Conservation (phyloP, 371 early-diverging fungal genomes). For the Thermomucor indicae-seudaticae region DNA sequence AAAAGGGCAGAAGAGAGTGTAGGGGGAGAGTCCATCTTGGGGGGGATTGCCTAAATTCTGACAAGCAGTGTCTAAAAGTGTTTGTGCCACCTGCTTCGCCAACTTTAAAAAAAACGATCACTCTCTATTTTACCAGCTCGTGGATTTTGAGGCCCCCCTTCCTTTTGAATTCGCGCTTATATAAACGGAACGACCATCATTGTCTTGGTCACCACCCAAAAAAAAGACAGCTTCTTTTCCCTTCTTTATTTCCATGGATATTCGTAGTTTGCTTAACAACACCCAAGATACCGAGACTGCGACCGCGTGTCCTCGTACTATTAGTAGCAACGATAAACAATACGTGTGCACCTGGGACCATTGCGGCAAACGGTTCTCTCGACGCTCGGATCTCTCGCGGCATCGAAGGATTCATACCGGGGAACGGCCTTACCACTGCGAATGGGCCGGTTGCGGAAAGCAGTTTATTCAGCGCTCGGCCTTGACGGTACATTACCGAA, state of each 20-base stretch:
- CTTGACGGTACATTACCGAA: conserved; percentile 70
- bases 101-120: conserved; percentile 4
- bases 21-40: not conserved
- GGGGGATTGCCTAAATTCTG: not conserved
- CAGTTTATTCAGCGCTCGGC: conserved; percentile 76
- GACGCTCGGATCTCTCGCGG: conserved; percentile 74
- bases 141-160: no score
- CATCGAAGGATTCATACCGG: conserved; percentile 73
- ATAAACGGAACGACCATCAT: conserved; percentile 11
- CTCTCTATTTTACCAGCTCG: not conserved
- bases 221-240: conserved; percentile 5
- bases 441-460: conserved; percentile 60
- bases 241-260: conserved; percentile 31
- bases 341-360: conserved; percentile 61
- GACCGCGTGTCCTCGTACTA: not conserved
- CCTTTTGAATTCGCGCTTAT: conserved; percentile 7
- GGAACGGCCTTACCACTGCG: conserved; percentile 64
- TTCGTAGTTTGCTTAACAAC: conserved; percentile 42
- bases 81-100: conserved; percentile 14
- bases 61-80: conserved; percentile 1
- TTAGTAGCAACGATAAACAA: conserved; percentile 32
- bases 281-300: conserved; percentile 11
- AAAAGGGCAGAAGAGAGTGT: not conserved
- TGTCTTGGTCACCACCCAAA: conserved; percentile 6
- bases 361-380: conserved; percentile 74